A percentile compares a stretch with the other conserved stretches of the same genome.
These are phyloP conservation scores for Dendryphion nanum DNA, from an alignment of 2,329 filamentous ascomycete species.

Conservation along the genomic window DNA sequence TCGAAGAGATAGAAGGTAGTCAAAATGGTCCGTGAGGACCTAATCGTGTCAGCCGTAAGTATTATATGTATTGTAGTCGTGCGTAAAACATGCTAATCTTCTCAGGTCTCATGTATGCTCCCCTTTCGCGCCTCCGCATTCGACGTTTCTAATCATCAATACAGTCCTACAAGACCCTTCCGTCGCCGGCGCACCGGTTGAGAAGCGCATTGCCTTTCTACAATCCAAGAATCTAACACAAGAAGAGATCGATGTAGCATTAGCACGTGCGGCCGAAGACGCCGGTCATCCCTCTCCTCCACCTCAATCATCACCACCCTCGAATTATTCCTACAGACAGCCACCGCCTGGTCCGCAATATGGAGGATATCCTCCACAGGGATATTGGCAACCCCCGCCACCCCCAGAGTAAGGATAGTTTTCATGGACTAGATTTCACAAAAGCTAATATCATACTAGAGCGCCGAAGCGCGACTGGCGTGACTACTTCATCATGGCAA, in stretches of 20 bases:
- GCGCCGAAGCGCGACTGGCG: constrained; percentile 87
- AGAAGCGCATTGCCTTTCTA: constrained; percentile 89
- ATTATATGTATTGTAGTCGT: background rate
- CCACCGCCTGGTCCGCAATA: constrained; percentile 46
- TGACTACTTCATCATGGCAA: constrained; percentile 99
- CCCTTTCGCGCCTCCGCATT: background rate
- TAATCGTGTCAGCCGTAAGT: constrained; percentile 72
- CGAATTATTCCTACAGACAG: constrained; percentile 46
- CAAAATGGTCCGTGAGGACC: constrained; percentile 91
- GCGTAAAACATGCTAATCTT: constrained; percentile 22
- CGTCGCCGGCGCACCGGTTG: constrained; percentile 83
- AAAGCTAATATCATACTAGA: constrained; percentile 22
- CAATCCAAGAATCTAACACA: constrained; percentile 96
- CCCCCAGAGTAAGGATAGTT: constrained; percentile 50
- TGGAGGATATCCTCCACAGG: constrained; percentile 51
- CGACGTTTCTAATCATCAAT: constrained; percentile 12
- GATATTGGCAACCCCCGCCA: constrained; percentile 55
- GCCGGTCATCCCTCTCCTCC: constrained; percentile 47
- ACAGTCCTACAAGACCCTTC: constrained; percentile 91
- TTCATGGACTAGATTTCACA: background rate
- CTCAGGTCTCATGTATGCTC: constrained; percentile 53
- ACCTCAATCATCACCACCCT: constrained; percentile 34
- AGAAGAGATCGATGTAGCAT: constrained; percentile 85
- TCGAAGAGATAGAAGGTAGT: constrained; percentile 17
- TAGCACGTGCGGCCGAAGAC: constrained; percentile 70